A percentile compares a stretch with the other conserved stretches of the same genome.
phyloP scores from a whole-genome alignment of 176 grass and related monocot genomes.

The Otatea glauca region DNA sequence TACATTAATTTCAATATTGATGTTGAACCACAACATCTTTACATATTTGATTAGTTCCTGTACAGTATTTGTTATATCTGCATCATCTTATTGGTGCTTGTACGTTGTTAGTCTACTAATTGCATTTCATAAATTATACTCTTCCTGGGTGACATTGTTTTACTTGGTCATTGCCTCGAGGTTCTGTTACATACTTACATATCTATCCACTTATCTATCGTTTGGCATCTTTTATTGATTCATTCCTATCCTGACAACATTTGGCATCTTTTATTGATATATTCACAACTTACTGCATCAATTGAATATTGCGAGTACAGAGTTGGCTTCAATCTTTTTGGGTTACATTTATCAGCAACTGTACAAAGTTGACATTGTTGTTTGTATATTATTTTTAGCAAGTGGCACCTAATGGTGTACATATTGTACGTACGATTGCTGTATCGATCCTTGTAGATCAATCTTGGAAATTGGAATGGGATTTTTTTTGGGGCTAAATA shows the following conservation, averaged over 20 bases:
- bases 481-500: neutral
- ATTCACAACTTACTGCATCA: slow-evolving; percentile 3
- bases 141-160: neutral
- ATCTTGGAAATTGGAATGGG: neutral
- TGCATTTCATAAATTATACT: slow-evolving; percentile 30
- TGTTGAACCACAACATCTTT: neutral
- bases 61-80: neutral
- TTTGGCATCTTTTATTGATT: neutral
- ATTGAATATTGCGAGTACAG: neutral
- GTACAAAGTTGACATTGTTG: neutral
- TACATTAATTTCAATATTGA: slow-evolving; percentile 9
- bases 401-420: neutral
- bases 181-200: neutral
- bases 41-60: neutral
- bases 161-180: neutral
- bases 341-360: slow-evolving; percentile 26
- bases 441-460: neutral
- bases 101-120: neutral
- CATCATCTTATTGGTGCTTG: neutral
- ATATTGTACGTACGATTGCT: neutral
- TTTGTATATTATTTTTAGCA: slow-evolving; percentile 5
- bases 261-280: neutral
- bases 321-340: neutral
- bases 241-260: slow-evolving; percentile 19
- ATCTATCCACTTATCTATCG: neutral